Evolutionary conservation across 805 yeast species (phyloP), one percentile per base, ranked within the genome.

Genomic region (Nakazawaea populi): DNA sequence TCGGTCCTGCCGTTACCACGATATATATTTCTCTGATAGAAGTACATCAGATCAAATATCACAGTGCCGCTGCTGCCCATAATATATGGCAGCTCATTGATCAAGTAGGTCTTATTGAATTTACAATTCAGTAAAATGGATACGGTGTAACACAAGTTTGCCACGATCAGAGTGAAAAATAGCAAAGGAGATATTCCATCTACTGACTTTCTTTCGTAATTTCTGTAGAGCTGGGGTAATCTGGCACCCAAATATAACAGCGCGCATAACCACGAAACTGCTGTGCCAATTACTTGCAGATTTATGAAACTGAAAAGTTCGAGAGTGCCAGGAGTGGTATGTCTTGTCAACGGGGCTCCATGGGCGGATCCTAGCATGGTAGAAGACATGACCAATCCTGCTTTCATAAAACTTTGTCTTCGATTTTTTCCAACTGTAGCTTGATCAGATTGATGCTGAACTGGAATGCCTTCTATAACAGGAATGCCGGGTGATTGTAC

Each of bases 1-100:
- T 46, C 48, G 7, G n/a, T 32, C 11, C 11, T 32, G 35, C 11
- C 35, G 11, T 41, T 38, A 18, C 56, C 57, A 14, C 59, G 58
- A 52, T 69, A 70, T 6, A 67, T 37, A 65, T 69, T 69, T 43
- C 78, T 67, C 60, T 86, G 94, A 61, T 82, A 83, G 59, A 85
- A 83, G 61, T 84, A 85, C 4, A 80, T 68, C 38, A 82, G 54
- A 63, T 91, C 97, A 65, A 91, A 89, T 3, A 82, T 56, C 18
- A 90, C 76, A 0, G 97, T 90, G 6, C 97, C 97, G 0, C 89
- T 77, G 56, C 94, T 83, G 1, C 97, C 97, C 29, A 89, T 60
- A 34, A 92, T 73, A 61, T 84, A 91, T 0, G 97, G 96, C 48
- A 89, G 63, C 59, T 90, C 96, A 44, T 80, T 82, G 56, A 70